A percentile compares a stretch with the other conserved stretches of the same genome.
phyloP scores from a whole-genome alignment of 2,329 filamentous ascomycete species.

The Colletotrichum sp. region DNA sequence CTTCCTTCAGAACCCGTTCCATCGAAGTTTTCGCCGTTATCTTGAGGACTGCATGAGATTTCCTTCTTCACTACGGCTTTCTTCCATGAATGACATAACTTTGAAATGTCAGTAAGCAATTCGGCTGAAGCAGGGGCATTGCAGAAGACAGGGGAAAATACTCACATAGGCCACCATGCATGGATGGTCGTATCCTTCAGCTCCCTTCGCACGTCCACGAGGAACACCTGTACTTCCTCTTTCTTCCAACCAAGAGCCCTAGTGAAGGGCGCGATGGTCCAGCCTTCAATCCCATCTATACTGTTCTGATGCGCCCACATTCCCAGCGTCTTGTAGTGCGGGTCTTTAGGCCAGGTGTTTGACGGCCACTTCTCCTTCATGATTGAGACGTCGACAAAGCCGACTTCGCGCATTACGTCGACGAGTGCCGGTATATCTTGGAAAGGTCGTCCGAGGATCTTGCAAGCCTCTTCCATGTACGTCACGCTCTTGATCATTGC shows the following conservation, averaged over 20 bases:
- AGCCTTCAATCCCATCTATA: conserved; percentile 35
- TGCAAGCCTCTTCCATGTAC: conserved; percentile 33
- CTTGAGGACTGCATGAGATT: neutral
- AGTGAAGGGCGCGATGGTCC: conserved; percentile 41
- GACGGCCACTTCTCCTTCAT: conserved; percentile 53
- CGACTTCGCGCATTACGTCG: conserved; percentile 51
- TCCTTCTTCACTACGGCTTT: neutral
- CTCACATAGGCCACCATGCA: conserved; percentile 43
- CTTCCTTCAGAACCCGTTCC: neutral
- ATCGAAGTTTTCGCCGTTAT: neutral
- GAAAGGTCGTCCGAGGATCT: conserved; percentile 31
- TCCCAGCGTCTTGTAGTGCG: conserved; percentile 56
- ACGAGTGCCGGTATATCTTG: conserved; percentile 31
- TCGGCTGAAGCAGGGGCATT: neutral
- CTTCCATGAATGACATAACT: neutral
- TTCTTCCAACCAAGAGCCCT: conserved; percentile 35
- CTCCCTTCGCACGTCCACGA: conserved; percentile 37
- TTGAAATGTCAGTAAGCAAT: neutral
- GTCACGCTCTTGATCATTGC: conserved; percentile 34
- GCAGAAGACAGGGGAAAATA: neutral
- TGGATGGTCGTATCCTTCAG: conserved; percentile 37
- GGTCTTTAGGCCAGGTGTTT: conserved; percentile 56
- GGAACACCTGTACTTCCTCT: conserved; percentile 36
- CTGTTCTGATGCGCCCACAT: conserved; percentile 35
- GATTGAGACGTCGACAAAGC: conserved; percentile 58